These are phyloP conservation scores for Penicillium angulare DNA, from an alignment of 495 filamentous ascomycete species.

Conservation along the genomic window DNA sequence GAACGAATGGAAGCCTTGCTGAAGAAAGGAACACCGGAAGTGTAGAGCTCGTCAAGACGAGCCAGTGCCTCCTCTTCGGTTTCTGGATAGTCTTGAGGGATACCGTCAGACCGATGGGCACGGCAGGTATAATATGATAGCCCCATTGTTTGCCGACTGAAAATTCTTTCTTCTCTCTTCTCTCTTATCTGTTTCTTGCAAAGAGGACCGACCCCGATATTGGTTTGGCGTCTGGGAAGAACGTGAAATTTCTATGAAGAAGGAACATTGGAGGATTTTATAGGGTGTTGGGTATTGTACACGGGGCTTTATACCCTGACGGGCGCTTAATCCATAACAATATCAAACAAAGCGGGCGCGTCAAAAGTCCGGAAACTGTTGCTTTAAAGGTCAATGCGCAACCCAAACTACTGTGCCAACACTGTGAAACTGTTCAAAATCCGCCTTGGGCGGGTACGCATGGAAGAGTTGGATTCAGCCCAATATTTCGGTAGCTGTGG, in stretches of 20 bases:
- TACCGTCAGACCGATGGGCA: background rate
- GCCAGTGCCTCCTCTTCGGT: constrained; percentile 10
- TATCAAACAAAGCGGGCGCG: background rate
- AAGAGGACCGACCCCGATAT: too few relatives aligned
- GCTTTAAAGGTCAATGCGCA: background rate
- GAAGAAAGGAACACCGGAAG: constrained; percentile 15
- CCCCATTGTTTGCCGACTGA: background rate
- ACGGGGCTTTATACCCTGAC: background rate
- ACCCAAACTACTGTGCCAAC: too few relatives aligned
- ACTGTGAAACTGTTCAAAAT: too few relatives aligned
- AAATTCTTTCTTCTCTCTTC: too few relatives aligned
- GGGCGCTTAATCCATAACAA: background rate
- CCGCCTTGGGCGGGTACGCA: background rate
- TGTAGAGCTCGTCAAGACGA: constrained; percentile 15
- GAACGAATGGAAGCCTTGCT: constrained; percentile 13
- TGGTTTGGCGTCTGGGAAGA: too few relatives aligned
- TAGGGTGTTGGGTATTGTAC: too few relatives aligned
- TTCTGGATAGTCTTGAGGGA: constrained; percentile 1
- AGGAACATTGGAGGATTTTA: too few relatives aligned
- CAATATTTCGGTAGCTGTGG: background rate
- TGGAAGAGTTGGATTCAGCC: background rate
- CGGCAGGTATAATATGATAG: background rate
- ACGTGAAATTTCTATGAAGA: too few relatives aligned
- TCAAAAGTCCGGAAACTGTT: background rate
- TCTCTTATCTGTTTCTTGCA: too few relatives aligned